Evolutionary conservation across 2,329 filamentous ascomycete genomes (phyloP).

Genomic region (Elsinoe fawcettii): DNA sequence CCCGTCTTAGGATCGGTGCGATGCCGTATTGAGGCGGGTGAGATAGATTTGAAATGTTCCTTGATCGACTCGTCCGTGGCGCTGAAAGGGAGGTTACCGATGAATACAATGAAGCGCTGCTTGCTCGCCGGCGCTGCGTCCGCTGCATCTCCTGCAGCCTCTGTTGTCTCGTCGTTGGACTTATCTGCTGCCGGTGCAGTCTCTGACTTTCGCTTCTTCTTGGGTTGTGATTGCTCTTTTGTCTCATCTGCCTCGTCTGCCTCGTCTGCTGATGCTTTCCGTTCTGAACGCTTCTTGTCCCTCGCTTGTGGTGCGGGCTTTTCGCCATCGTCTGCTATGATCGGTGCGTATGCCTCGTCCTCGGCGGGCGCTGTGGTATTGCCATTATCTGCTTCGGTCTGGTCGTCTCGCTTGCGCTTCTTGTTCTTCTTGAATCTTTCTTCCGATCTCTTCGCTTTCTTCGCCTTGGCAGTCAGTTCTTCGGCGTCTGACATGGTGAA

Average conservation of each 20-base stretch:
- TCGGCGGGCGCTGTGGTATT: conserved; percentile 21
- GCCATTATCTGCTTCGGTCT: conserved; percentile 20
- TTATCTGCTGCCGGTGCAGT: conserved; percentile 7
- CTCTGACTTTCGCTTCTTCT: conserved; percentile 15
- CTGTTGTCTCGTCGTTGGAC: conserved; percentile 12
- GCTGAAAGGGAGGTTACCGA: conserved; percentile 82
- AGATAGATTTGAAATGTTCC: conserved; percentile 70
- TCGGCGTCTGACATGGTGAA: conserved; percentile 38
- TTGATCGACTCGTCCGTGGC: conserved; percentile 63
- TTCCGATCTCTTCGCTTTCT: conserved; percentile 30
- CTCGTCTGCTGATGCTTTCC: conserved; percentile 17
- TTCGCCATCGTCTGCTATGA: conserved; percentile 15
- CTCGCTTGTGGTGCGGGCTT: conserved; percentile 12
- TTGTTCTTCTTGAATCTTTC: conserved; percentile 29
- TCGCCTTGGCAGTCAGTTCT: conserved; percentile 27
- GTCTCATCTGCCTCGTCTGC: conserved; percentile 21
- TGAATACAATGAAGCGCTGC: conserved; percentile 67
- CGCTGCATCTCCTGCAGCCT: not conserved
- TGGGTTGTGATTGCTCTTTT: conserved; percentile 18
- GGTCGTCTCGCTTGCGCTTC: conserved; percentile 25
- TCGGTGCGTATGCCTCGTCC: conserved; percentile 23
- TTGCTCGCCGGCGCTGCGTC: conserved; percentile 32
- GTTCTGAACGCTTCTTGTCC: conserved; percentile 10
- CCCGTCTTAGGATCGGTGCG: conserved; percentile 59
- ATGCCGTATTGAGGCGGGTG: conserved; percentile 63